Conservation (phyloP, 805 yeast species). For the Yarrowia deformans region DNA sequence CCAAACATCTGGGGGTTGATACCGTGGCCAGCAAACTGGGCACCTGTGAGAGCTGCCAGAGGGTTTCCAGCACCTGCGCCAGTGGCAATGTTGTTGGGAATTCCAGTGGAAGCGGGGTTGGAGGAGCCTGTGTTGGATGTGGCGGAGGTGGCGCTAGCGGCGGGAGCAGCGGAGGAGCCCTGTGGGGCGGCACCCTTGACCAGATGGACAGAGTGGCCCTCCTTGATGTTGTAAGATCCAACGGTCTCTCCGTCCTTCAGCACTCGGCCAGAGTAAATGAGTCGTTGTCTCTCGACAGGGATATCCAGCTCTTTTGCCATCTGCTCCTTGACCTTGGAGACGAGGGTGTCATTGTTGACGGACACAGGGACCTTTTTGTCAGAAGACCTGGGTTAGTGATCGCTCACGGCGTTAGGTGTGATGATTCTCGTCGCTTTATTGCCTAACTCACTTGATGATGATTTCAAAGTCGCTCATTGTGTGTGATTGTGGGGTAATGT, state of each 20-base stretch:
- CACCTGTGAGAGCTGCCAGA: slow-evolving; percentile 90
- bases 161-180: slow-evolving; percentile 44
- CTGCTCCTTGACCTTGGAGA: slow-evolving; percentile 70
- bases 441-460: slow-evolving; percentile 28
- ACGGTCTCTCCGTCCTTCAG: slow-evolving; percentile 83
- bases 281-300: slow-evolving; percentile 80
- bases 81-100: slow-evolving; percentile 83
- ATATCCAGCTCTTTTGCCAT: slow-evolving; percentile 68
- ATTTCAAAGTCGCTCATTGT: slow-evolving; percentile 37
- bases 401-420: neutral
- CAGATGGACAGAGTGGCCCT: slow-evolving; percentile 86
- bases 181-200: slow-evolving; percentile 77
- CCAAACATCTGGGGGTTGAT: slow-evolving; percentile 93
- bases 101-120: slow-evolving; percentile 48
- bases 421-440: neutral
- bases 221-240: slow-evolving; percentile 77
- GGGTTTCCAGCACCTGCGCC: slow-evolving; percentile 92
- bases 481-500: slow-evolving; percentile 11
- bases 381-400: slow-evolving; percentile 56
- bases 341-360: slow-evolving; percentile 61
- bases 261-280: slow-evolving; percentile 93
- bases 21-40: slow-evolving; percentile 91
- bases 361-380: slow-evolving; percentile 78
- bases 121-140: slow-evolving; percentile 42
- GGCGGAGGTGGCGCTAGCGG: slow-evolving; percentile 46